A percentile compares a stretch with the other conserved stretches of the same genome.
These are phyloP conservation scores for Daedaleopsis nitida DNA, from an alignment of 768 basidiomycete species.

Conservation along the genomic window DNA sequence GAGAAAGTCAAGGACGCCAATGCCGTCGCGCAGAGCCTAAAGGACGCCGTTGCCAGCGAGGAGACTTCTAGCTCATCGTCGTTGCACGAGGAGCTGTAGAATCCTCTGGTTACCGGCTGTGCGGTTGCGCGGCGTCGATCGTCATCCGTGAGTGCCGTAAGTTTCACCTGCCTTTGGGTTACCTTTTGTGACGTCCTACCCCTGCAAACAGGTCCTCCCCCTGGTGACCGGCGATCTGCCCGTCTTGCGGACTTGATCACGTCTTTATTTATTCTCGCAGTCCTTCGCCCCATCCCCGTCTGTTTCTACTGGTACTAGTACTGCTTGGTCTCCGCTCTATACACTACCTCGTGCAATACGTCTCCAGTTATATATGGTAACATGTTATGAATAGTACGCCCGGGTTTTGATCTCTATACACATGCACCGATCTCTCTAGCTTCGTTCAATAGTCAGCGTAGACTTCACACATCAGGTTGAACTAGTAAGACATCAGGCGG, in stretches of 20 bases:
- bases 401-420: slow-evolving; percentile 1
- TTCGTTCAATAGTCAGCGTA: too few relatives aligned
- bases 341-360: not conserved
- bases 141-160: not conserved
- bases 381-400: slow-evolving; percentile 16
- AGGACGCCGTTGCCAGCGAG: slow-evolving; percentile 24
- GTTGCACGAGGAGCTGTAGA: slow-evolving; percentile 29
- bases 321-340: not conserved
- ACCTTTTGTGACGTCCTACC: not conserved
- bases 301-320: not conserved
- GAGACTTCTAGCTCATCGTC: slow-evolving; percentile 10
- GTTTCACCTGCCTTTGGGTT: not conserved
- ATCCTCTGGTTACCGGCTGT: not conserved
- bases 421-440: not conserved
- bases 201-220: too few relatives aligned
- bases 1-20: slow-evolving; percentile 20
- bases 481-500: not conserved
- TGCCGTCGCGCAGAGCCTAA: slow-evolving; percentile 24
- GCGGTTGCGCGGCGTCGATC: not conserved
- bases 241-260: not conserved
- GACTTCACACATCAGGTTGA: not conserved
- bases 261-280: slow-evolving; percentile 12
- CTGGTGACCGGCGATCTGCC: not conserved
- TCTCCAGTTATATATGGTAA: slow-evolving; percentile 12
- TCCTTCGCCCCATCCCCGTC: not conserved